Percentiles rank a stretch among this genome's conserved stretches.
phyloP scores from a whole-genome alignment of 1,284 basidiomycete genomes.

The Boletus austroedulis region DNA sequence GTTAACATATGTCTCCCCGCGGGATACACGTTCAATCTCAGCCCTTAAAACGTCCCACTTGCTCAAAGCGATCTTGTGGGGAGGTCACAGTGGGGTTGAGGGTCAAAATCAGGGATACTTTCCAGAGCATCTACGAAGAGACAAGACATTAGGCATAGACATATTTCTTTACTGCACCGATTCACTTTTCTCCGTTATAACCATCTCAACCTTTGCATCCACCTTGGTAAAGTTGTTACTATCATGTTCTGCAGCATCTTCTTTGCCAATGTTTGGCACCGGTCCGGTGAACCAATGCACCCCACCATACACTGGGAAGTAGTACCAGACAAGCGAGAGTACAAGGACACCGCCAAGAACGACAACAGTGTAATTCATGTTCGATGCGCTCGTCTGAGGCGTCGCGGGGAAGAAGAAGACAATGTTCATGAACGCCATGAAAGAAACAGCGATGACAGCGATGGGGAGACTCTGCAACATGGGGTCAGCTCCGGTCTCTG shows the following conservation, averaged over 20 bases:
- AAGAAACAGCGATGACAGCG: slow-evolving; percentile 49
- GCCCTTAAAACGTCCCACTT: no score
- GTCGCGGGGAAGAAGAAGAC: slow-evolving; percentile 64
- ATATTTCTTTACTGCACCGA: background rate
- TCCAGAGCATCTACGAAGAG: background rate
- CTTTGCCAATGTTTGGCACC: slow-evolving; percentile 38
- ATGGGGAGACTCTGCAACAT: slow-evolving; percentile 49
- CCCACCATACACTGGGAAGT: slow-evolving; percentile 65
- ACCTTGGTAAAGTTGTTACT: background rate
- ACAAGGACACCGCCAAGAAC: slow-evolving; percentile 56
- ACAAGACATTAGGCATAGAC: background rate
- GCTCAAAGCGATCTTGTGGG: no score
- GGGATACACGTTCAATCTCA: no score
- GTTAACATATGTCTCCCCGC: no score
- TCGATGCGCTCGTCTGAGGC: slow-evolving; percentile 41
- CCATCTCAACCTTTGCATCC: background rate
- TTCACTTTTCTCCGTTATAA: background rate
- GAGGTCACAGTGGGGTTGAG: background rate
- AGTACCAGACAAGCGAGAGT: slow-evolving; percentile 60
- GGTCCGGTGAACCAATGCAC: slow-evolving; percentile 68
- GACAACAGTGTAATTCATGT: slow-evolving; percentile 70
- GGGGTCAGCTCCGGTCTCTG: slow-evolving; percentile 4
- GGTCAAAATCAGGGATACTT: background rate
- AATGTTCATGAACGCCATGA: slow-evolving; percentile 59
- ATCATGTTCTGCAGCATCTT: background rate